Base-by-base conservation (phyloP, 148 eudicot genomes). In the Rhododendron ovatum region DNA sequence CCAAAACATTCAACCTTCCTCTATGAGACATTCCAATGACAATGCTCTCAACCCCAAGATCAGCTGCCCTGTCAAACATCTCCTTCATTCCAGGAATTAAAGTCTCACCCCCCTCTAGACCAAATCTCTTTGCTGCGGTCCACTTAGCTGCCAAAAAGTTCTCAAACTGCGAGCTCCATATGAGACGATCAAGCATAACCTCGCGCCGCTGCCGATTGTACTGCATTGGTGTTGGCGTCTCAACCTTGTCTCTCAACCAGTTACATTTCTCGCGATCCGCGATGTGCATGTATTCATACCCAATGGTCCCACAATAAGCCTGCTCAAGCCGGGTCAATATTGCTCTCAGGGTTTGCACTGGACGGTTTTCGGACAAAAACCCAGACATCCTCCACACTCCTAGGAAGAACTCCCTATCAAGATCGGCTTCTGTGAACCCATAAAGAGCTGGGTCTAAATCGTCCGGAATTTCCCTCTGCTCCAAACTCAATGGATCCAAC, bases 341-440 rank as follows among this genome's bases (percentile, higher is more conserved):
- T n/a, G 90, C 93, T 90, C 96, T 92, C 14, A 96, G 93, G 24
- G 99, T 95, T 71, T 95, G 98, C 74, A 96, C 95, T 17, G 99
- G 99, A 28, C 99, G 95, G 85, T 96, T 96, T 85, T 96, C 99
- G 3, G 99, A 96, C 88, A 96, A 89, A 90, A 96, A 95, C 45
- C 99, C 99, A 84, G 96, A 82, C 98, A 96, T 95, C 88, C 89
- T 93, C 99, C 99, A 96, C 11, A 95, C 98, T 80, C 99, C 99
- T 57, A 96, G 85, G 80, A 96, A 96, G 86, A 96, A 96, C 51
- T 96, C 99, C 22, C 99, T 89, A 86, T 96, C 99, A 67, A 96
- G 94, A 88, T 96, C 98, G 75, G 94, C 96, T 74, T 96, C 98
- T 45, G 92, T 82, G 85, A 96, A 96, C n/a, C 98, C 99, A 90